Evolutionary conservation across 2,329 filamentous ascomycete species (phyloP), one percentile per base, ranked within the genome.

Genomic region (Penicillium polonicum): DNA sequence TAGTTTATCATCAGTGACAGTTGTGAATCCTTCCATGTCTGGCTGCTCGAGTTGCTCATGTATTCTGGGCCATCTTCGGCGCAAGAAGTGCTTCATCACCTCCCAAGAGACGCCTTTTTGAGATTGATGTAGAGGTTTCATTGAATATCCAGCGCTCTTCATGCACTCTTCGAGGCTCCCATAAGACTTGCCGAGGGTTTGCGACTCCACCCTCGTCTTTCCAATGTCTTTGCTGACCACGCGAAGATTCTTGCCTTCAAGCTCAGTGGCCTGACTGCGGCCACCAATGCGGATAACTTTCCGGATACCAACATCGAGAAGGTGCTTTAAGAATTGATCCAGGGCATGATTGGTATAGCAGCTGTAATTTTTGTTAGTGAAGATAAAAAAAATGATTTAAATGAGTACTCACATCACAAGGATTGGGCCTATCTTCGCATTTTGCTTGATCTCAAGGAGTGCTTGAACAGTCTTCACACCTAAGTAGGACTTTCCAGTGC

Each of bases 341-440:
- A 87, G 72, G 0, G 85, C 85, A 64, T 88, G 85, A 48, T 89
- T 88, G 0, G 87, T 90, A 55, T 84, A 90, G 12, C 82, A 85
- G 1, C 57, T 58, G 1, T 38, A 9, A 3, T 42, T 31, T 12
- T 8, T 6, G 25, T 57, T 27, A 53, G 49, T 46, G 9, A 50
- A 12, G 6, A 27, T 36, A n/a, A 5, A 7, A 23, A n/a, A n/a
- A n/a, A n/a, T n/a, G n/a, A n/a, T n/a, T n/a, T n/a, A 21, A 43
- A 17, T 17, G 5, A 41, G 4, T 44, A 51, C 53, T 57, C 19
- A 57, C 45, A 60, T 58, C 21, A 57, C 46, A 31, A 57, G 13
- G 8, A 57, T 54, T 4, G 44, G 54, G 0, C 15, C n/a, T 4
- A 54, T 35, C 1, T 52, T 54, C 35, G 46, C 45, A 3, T 36